These are phyloP conservation scores for Suillus occidentalis DNA, from an alignment of 768 basidiomycete genomes.

Conservation along the genomic window DNA sequence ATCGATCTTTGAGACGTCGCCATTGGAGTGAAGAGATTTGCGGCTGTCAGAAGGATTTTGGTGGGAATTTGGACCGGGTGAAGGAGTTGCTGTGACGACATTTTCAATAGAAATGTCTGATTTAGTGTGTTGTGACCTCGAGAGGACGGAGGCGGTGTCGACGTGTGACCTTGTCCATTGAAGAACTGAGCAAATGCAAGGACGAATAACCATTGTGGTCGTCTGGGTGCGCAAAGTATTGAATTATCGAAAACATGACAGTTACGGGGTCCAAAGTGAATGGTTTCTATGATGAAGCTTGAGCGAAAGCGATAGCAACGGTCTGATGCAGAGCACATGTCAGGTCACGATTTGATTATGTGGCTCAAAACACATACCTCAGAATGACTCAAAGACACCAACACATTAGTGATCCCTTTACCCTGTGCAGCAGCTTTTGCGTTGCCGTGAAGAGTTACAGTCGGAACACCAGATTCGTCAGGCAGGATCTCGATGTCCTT, in stretches of 20 bases:
- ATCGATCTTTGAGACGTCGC: slow-evolving; percentile 22
- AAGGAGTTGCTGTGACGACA: slow-evolving; percentile 7
- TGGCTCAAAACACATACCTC: slow-evolving; percentile 58
- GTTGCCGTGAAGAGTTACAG: slow-evolving; percentile 75
- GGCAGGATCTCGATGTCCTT: slow-evolving; percentile 96
- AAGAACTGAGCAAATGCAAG: slow-evolving; percentile 48
- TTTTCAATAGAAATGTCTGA: slow-evolving; percentile 9
- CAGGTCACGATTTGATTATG: slow-evolving; percentile 14
- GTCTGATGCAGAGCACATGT: slow-evolving; percentile 44
- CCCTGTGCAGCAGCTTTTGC: slow-evolving; percentile 70
- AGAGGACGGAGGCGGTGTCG: slow-evolving; percentile 35
- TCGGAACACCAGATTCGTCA: slow-evolving; percentile 74
- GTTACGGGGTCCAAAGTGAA: slow-evolving; percentile 1
- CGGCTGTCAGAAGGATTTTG: slow-evolving; percentile 11
- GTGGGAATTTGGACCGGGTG: not conserved
- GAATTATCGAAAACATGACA: not conserved
- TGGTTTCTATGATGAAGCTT: slow-evolving; percentile 48
- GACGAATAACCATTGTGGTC: slow-evolving; percentile 52
- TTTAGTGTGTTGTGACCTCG: slow-evolving; percentile 21
- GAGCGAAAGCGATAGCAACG: slow-evolving; percentile 86
- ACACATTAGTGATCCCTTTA: slow-evolving; percentile 71
- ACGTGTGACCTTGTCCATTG: slow-evolving; percentile 38
- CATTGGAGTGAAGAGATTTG: slow-evolving; percentile 24
- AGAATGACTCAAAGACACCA: slow-evolving; percentile 90
- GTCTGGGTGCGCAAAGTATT: slow-evolving; percentile 40